These are phyloP conservation scores for Dioscorea alata DNA, from an alignment of 106 monocot species.

Conservation along the genomic window DNA sequence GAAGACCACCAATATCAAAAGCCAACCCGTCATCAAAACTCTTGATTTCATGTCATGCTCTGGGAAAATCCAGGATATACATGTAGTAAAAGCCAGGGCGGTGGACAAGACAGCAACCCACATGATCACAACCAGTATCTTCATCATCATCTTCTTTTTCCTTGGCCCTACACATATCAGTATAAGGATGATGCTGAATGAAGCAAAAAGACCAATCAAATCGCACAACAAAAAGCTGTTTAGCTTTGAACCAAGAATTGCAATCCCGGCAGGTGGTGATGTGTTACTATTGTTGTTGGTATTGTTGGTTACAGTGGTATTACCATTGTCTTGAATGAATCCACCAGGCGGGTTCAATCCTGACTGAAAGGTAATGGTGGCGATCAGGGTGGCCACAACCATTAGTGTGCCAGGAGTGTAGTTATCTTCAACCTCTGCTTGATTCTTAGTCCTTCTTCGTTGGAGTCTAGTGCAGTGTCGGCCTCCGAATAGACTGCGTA, in stretches of 20 bases:
- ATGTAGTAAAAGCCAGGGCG: not conserved
- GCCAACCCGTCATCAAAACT: not conserved
- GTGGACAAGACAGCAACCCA: conserved; percentile 20
- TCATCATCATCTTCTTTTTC: not conserved
- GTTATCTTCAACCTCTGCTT: not conserved
- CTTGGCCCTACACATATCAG: conserved; percentile 9
- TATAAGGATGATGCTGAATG: conserved; percentile 20
- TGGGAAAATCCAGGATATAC: not conserved
- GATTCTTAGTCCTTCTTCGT: too few relatives aligned
- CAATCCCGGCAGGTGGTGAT: not conserved
- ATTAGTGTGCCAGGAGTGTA: conserved; percentile 3
- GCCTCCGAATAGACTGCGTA: too few relatives aligned
- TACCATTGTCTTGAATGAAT: not conserved
- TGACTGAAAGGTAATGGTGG: conserved; percentile 28
- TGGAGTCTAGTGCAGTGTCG: too few relatives aligned
- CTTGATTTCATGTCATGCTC: not conserved
- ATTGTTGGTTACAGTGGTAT: too few relatives aligned
- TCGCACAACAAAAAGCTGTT: not conserved
- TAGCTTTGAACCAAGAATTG: not conserved
- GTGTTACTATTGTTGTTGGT: not conserved
- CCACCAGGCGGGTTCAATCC: conserved; percentile 27
- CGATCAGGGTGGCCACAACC: conserved; percentile 20
- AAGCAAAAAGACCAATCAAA: conserved; percentile 10
- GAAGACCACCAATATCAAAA: not conserved
- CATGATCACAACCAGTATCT: too few relatives aligned